Conservation (phyloP, 306 rosid genomes). For the Ormosia semicastrata region DNA sequence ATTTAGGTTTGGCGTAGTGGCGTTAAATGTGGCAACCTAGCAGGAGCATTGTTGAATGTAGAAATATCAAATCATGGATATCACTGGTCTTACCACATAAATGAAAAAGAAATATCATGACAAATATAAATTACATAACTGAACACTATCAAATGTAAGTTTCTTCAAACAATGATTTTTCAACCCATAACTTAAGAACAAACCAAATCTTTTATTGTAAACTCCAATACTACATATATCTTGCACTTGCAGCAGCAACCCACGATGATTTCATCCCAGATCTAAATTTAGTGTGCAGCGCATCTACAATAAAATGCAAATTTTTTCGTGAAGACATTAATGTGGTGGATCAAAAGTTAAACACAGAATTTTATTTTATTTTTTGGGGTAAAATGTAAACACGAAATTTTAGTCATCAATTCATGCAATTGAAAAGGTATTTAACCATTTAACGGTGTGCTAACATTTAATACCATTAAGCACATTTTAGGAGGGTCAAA, state of each 20-base stretch:
- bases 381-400: no score
- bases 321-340: not conserved
- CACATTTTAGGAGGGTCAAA: not conserved
- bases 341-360: not conserved
- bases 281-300: not conserved
- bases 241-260: not conserved
- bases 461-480: no score
- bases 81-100: no score
- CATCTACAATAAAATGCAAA: not conserved
- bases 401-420: not conserved
- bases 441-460: not conserved
- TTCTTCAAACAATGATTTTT: not conserved
- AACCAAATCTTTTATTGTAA: not conserved
- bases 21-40: no score
- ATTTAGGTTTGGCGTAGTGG: no score
- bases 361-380: not conserved
- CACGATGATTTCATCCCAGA: not conserved
- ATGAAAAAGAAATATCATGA: not conserved
- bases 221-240: not conserved
- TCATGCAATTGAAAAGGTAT: not conserved
- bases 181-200: not conserved
- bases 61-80: no score
- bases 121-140: not conserved
- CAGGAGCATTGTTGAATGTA: no score
- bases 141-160: not conserved